Percentiles rank a stretch among this genome's conserved stretches.
Conservation (phyloP, 345 rosid species). For the Erysimum cheiranthoides region DNA sequence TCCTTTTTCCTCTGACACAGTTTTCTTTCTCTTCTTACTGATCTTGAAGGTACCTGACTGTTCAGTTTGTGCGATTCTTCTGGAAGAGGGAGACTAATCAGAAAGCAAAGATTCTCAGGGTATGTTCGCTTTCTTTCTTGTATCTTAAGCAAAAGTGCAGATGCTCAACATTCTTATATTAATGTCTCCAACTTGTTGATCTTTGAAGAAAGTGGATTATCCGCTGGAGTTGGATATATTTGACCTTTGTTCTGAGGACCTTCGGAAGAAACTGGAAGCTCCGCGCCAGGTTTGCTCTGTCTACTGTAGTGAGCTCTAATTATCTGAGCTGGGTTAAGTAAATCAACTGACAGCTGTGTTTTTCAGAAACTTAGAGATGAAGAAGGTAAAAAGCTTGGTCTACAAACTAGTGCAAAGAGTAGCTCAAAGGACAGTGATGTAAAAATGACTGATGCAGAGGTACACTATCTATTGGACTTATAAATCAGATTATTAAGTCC, state of each 20-base stretch:
- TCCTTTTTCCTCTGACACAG: slow-evolving; percentile 3
- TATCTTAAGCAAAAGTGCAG: neutral
- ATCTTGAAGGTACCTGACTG: slow-evolving; percentile 82
- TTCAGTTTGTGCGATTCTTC: slow-evolving; percentile 98
- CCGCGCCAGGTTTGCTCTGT: slow-evolving; percentile 78
- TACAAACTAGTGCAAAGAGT: slow-evolving; percentile 59
- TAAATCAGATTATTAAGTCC: neutral
- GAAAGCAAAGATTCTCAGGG: slow-evolving; percentile 98
- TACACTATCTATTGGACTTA: slow-evolving; percentile 37
- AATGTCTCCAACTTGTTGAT: slow-evolving; percentile 25
- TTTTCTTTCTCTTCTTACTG: slow-evolving; percentile 26
- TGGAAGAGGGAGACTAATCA: slow-evolving; percentile 99
- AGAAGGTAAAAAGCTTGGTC: slow-evolving; percentile 86
- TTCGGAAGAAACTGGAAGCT: slow-evolving; percentile 71
- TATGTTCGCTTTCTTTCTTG: slow-evolving; percentile 43
- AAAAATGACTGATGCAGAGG: slow-evolving; percentile 87
- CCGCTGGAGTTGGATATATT: slow-evolving; percentile 90
- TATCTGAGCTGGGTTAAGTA: slow-evolving; percentile 1
- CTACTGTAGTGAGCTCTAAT: slow-evolving; percentile 12
- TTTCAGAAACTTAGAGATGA: slow-evolving; percentile 81
- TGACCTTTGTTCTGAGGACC: slow-evolving; percentile 91
- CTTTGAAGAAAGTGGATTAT: slow-evolving; percentile 92
- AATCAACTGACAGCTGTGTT: slow-evolving; percentile 19
- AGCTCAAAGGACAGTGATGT: slow-evolving; percentile 64
- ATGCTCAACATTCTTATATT: slow-evolving; percentile 1